These are phyloP conservation scores for Cystofilobasidium capitatum DNA, from an alignment of 768 basidiomycete genomes.

Conservation along the genomic window DNA sequence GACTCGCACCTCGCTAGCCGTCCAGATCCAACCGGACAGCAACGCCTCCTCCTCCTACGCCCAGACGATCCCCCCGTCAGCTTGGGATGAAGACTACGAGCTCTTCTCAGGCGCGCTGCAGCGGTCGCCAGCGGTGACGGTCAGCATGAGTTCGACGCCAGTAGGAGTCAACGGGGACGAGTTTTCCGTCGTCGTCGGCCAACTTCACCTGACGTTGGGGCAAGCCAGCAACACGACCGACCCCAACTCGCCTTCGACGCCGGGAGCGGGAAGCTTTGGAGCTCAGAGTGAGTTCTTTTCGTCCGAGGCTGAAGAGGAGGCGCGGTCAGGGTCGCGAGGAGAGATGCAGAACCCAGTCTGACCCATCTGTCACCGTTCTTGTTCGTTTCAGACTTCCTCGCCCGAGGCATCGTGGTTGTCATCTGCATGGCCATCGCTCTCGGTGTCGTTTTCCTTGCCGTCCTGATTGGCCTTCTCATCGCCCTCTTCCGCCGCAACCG, in stretches of 20 bases:
- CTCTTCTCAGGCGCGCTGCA: conserved; percentile 77
- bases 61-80: conserved; percentile 64
- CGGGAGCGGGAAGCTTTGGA: too few relatives aligned
- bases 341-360: not conserved
- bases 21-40: conserved; percentile 61
- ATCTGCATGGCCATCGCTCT: conserved; percentile 96
- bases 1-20: conserved; percentile 50
- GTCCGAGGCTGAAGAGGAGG: conserved; percentile 29
- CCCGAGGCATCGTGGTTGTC: conserved; percentile 84
- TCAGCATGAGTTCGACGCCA: conserved; percentile 59
- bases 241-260: conserved; percentile 24
- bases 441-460: conserved; percentile 70
- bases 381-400: conserved; percentile 59
- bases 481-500: conserved; percentile 33
- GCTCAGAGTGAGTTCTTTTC: too few relatives aligned
- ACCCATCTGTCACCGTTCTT: not conserved
- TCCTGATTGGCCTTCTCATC: conserved; percentile 36
- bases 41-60: conserved; percentile 56
- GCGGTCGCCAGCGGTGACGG: conserved; percentile 63
- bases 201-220: conserved; percentile 59
- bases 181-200: conserved; percentile 75
- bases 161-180: conserved; percentile 57
- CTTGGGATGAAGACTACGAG: not conserved
- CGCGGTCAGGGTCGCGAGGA: not conserved
- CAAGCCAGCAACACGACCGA: conserved; percentile 29